Evolutionary conservation across 2,329 filamentous ascomycete species (phyloP), one percentile per base, ranked within the genome.

Genomic region (Mariannaea elegans): DNA sequence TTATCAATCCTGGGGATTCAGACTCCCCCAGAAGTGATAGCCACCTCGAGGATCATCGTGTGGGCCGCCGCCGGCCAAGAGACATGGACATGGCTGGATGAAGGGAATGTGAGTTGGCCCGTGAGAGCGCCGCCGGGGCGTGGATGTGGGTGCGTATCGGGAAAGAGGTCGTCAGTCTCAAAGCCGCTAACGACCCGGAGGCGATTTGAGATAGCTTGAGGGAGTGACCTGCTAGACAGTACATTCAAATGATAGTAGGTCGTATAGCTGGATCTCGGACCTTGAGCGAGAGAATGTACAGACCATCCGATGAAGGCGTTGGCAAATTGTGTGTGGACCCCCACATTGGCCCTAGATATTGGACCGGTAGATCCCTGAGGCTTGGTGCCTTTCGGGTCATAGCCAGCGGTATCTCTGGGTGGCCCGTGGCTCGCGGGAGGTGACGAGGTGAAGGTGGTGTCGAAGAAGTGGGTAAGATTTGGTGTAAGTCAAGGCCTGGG

Each of bases 11-110:
- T 38, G 46, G 39, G 34, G 24, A 41, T 29, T 38, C 32, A 9
- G 18, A 44, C 29, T 69, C 56, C 59, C 66, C 63, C 69, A 10
- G 57, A 61, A 59, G 41, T 65, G 67, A 69, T 69, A 70, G 61
- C 64, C 63, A 64, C 50, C 61, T 44, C 63, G 59, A 56, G 60
- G 47, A 66, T 44, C 55, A 61, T 24, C 54, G 50, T 53, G 48
- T 51, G 57, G 67, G 47, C 52, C 53, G 67, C 67, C 65, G 66
- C 51, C 65, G 67, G 65, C 67, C 64, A 58, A 47, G 45, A 38
- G 42, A 34, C 46, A 45, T 58, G 60, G 51, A 31, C 24, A 66
- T 47, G 44, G 61, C 56, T 53, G 56, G 54, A 53, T 39, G 39
- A 39, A 55, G 36, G 44, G 38, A 54, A 19, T 39, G 31, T 29